Base-by-base conservation (phyloP, 768 basidiomycete genomes). In the Mycena latifolia region DNA sequence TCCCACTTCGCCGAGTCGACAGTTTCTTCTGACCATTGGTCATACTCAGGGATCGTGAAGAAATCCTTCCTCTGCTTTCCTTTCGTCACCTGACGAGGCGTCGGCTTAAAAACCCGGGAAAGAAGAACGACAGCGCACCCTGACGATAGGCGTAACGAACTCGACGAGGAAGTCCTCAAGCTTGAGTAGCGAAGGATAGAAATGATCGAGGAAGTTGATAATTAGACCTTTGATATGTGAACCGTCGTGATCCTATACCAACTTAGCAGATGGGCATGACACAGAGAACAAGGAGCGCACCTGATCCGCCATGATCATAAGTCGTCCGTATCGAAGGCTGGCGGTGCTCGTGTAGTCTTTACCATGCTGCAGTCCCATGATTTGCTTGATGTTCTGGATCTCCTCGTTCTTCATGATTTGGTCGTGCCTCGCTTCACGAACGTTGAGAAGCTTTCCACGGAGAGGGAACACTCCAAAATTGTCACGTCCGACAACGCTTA, bases 281-380 rank as follows among this genome's bases (percentile, higher is more conserved):
- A 18, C 24, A 24, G 18, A 9, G 33, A 37, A 43, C 31, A 41
- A 45, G 11, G 12, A 20, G 78, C 86, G 52, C 57, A 95, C 96
- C 88, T 98, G 97, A 91, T 99, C 98, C 5, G 98, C 95, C 98
- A 99, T 99, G 72, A 99, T 94, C 98, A 99, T 99, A 53, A 99
- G 76, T 55, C 91, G 89, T 1, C 98, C 98, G 73, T 99, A 99
- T 28, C 98, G 89, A 72, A 99, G 79, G 69, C 86, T 90, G 20
- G 78, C 72, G 18, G 87, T 80, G 55, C 84, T 86, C 41, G 81
- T 81, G 78, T 99, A 99, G 68, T 92, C 91, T 78, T 96, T 96
- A 75, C 92, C 94, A 75, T 98, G 95, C 76, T 96, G 95, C 59
- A 99, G 79, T 5, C 98, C 98, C 85, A 99, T 89, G 73, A 99